Percentiles rank a stretch among this genome's conserved stretches.
Evolutionary conservation across 1,139 yeast genomes (phyloP).

Genomic region (Pichia sp.): DNA sequence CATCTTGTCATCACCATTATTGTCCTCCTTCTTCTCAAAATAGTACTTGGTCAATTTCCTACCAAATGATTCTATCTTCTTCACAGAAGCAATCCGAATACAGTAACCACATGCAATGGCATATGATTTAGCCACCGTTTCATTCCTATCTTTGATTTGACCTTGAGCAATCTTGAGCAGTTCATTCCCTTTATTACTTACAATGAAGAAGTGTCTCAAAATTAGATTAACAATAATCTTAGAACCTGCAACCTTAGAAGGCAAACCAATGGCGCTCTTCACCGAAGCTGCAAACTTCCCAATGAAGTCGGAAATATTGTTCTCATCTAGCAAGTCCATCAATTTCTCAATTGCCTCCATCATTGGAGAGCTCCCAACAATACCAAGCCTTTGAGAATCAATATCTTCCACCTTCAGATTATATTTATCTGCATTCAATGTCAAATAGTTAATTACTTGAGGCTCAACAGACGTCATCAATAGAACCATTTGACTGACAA

Average conservation of each 20-base stretch:
- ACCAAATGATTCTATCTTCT: conserved; percentile 49
- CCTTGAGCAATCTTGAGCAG: conserved; percentile 49
- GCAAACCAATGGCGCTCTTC: conserved; percentile 74
- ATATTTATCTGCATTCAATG: conserved; percentile 84
- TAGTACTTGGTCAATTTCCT: conserved; percentile 46
- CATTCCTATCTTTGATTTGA: conserved; percentile 66
- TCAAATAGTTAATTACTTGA: conserved; percentile 76
- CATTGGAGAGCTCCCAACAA: conserved; percentile 76
- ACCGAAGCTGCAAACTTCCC: conserved; percentile 42
- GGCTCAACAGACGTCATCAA: conserved; percentile 89
- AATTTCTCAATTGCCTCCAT: conserved; percentile 81
- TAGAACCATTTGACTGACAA: conserved; percentile 61
- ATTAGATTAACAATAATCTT: conserved; percentile 62
- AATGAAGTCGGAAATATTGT: conserved; percentile 46
- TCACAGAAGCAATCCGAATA: conserved; percentile 55
- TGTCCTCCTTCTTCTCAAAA: conserved; percentile 41
- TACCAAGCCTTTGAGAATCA: conserved; percentile 70
- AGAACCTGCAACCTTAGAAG: conserved; percentile 88
- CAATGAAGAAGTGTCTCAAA: conserved; percentile 45
- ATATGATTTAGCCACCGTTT: conserved; percentile 65
- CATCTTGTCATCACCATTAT: conserved; percentile 12
- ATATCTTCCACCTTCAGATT: conserved; percentile 64
- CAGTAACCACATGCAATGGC: conserved; percentile 79
- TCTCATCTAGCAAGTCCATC: conserved; percentile 50
- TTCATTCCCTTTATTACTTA: conserved; percentile 56